These are phyloP conservation scores for Metschnikowia aberdeeniae DNA, from an alignment of 805 yeast genomes.

Conservation along the genomic window DNA sequence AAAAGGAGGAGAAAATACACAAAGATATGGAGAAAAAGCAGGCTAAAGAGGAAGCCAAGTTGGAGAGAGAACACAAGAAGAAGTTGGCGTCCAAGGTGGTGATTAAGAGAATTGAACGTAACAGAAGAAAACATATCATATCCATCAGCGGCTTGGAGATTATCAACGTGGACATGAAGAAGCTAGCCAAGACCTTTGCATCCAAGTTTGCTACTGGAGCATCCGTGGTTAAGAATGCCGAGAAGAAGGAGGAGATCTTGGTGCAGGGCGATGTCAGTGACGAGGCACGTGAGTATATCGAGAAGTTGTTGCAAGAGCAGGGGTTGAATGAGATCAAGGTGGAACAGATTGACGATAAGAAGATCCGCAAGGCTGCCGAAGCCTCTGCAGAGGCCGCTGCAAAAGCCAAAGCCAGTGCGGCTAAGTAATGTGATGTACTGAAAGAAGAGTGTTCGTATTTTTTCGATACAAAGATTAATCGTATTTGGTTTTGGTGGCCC, in stretches of 20 bases:
- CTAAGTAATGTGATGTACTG: background rate
- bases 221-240: slow-evolving; percentile 82
- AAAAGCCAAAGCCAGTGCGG: slow-evolving; percentile 1
- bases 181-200: slow-evolving; percentile 86
- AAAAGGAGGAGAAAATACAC: slow-evolving; percentile 77
- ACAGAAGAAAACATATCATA: slow-evolving; percentile 82
- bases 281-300: slow-evolving; percentile 76
- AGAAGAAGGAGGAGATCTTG: slow-evolving; percentile 86
- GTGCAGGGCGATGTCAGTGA: slow-evolving; percentile 96
- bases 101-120: slow-evolving; percentile 84
- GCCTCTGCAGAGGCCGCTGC: slow-evolving; percentile 16
- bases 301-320: slow-evolving; percentile 67
- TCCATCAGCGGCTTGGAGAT: slow-evolving; percentile 87
- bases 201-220: slow-evolving; percentile 96
- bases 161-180: slow-evolving; percentile 84
- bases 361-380: slow-evolving; percentile 47
- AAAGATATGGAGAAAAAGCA: slow-evolving; percentile 82
- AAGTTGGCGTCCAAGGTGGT: slow-evolving; percentile 75
- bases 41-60: slow-evolving; percentile 78
- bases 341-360: slow-evolving; percentile 82
- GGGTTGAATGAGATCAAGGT: slow-evolving; percentile 82
- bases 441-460: background rate
- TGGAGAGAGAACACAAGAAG: slow-evolving; percentile 77
- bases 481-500: slow-evolving; percentile 18
- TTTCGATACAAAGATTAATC: slow-evolving; percentile 3